Evolutionary conservation across 2,329 filamentous ascomycete species (phyloP), one percentile per base, ranked within the genome.

Genomic region (Aquanectria penicillioides): DNA sequence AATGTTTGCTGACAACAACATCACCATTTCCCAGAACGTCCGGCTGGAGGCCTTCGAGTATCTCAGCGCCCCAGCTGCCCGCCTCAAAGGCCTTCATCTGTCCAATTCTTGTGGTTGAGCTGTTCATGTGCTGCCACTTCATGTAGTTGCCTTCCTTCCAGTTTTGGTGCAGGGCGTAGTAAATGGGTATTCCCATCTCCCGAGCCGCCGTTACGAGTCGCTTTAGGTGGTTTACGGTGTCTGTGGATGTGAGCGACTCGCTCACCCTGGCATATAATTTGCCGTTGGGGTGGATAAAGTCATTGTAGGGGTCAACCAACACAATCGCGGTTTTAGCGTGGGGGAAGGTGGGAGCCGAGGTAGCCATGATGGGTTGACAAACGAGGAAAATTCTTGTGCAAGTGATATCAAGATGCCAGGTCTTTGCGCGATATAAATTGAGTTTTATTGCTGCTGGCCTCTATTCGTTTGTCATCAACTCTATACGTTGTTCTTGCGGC

Each of bases 231-330:
- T 20, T 9, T 3, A 26, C 11, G 2, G 53, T 50, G 17, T 25
- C 57, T 20, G 40, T 64, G 26, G 51, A 17, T 20, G 22, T 40
- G 12, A 64, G 9, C 3, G 41, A 47, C 40, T 47, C 33, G 3
- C 20, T 18, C 3, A 47, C 12, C 6, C 5, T 9, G 17, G 29
- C 15, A 17, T 55, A 55, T 11, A 55, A 5, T 12, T 64, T 66
- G 25, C 63, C 63, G 1, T 64, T 38, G 2, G 61, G 48, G 11
- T 66, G 63, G 11, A 66, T 18, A 28, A 64, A 66, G 6, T 66
- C 63, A 41, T 66, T 66, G 29, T 62, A 61, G 11, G 59, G 61
- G 29, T 66, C 63, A 38, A 64, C 57, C 6, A 66, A 59, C 6
- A 66, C 26, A 28, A 66, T 11, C 1, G 61, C 63, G 4, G 51